Evolutionary conservation across 352 stramenopile species (phyloP).

Genomic region (Pythium insidiosum): DNA sequence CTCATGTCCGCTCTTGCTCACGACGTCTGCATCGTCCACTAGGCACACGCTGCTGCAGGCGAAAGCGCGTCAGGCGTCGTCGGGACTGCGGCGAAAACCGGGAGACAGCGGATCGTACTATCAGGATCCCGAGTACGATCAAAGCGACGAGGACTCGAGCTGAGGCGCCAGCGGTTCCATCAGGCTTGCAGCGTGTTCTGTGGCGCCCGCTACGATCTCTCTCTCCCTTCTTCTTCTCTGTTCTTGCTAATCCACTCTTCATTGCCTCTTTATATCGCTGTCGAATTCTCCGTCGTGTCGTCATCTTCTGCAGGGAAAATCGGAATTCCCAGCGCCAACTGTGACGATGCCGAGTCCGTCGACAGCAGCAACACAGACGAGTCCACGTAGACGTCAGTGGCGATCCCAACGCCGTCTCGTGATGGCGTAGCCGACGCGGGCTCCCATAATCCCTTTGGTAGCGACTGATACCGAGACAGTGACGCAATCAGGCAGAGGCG

Average conservation of each 20-base stretch:
- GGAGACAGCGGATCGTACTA: conserved; percentile 28
- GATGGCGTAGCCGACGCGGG: no score
- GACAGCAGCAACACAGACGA: no score
- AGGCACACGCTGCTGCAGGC: conserved; percentile 71
- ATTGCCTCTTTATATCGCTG: neutral
- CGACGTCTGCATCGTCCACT: neutral
- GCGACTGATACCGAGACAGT: no score
- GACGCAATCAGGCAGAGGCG: no score
- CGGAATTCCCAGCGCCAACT: conserved; percentile 16
- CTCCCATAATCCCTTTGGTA: no score
- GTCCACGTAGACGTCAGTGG: no score
- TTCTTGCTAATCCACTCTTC: neutral
- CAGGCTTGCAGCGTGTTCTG: neutral
- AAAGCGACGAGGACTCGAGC: conserved; percentile 75
- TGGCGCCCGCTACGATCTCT: neutral
- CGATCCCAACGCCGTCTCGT: no score
- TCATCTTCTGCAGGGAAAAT: conserved; percentile 23
- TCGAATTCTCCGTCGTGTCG: conserved; percentile 1
- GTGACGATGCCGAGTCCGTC: no score
- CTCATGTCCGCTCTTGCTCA: neutral
- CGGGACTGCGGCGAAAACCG: conserved; percentile 27
- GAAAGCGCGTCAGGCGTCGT: conserved; percentile 49
- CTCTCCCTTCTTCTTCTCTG: neutral
- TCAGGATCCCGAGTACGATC: conserved; percentile 69
- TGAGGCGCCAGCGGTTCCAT: conserved; percentile 16